Base-by-base conservation (phyloP, 2,329 filamentous ascomycete species). In the Aureobasidium sp. region DNA sequence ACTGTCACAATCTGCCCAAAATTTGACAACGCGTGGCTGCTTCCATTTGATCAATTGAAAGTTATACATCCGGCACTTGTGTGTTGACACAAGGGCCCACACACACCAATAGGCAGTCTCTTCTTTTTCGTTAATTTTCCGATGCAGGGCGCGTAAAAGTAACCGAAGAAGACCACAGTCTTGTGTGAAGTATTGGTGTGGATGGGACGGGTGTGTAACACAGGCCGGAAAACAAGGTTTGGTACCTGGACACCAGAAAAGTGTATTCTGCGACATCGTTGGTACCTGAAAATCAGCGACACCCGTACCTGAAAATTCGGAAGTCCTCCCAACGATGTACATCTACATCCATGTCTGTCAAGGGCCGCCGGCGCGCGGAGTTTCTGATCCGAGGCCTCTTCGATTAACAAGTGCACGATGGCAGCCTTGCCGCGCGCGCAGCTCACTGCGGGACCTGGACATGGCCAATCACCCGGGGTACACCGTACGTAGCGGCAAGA, bases 211-310 rank as follows among this genome's bases (percentile, higher is more conserved):
- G 49, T 53, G 34, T 16, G 36, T 8, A 53, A 16, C 15, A 57
- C 11, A 48, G 42, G 39, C 30, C n/a, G 10, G 13, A 50, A 41
- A 59, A 59, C 57, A 59, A 41, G 48, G 29, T 59, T 59, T 59
- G 44, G 57, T 59, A 45, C 57, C 57, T 59, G 57, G 57, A 41
- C 34, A 27, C 10, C 32, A 10, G 32, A 16, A 10, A 50, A 44
- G 25, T 32, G 25, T 44, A 42, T n/a, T 59, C 44, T 49, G 44
- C 25, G 25, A 59, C 39, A 57, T 44, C 54, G 54, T 59, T 59
- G 44, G 57, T 59, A 41, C 57, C 57, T 59, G 57, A 59, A 59
- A 59, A 59, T 59, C 45, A 10, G 21, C 55, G 32, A 27, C 44
- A 44, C 42, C 30, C 34, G 57, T 50, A 50, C 57, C 57, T 59